Base-by-base conservation (phyloP, 306 rosid genomes). In the Argentina anserina region DNA sequence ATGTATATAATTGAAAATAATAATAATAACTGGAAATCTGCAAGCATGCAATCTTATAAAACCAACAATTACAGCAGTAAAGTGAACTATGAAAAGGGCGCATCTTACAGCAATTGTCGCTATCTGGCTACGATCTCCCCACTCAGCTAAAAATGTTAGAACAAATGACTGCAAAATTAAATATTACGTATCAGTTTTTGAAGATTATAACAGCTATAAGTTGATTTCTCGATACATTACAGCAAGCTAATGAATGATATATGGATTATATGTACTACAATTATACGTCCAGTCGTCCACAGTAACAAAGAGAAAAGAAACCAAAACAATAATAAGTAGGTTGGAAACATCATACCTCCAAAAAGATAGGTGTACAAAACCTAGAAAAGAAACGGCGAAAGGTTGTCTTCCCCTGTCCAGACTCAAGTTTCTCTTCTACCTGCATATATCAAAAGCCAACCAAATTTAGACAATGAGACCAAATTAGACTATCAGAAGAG, bases 101-200 rank as follows among this genome's bases (percentile, higher is more conserved):
- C 13, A 18, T 29, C 99, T 86, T 86, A 95, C 99, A 20, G 99
- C 99, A 76, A 95, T 95, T 52, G 99, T 95, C 0, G 99, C 99
- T 78, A 95, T 95, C 84, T 95, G 99, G 88, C 99, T 95, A 23
- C 97, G 99, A 77, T 95, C 99, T 5, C 99, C 99, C 99, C 99
- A 95, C 84, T 95, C 99, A 9, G 99, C 99, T 66, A 95, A 90
- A 81, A 95, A 95, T 52, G 99, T 95, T 74, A 95, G 82, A 76
- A 92, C 74, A 52, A 95, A 95, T 41, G 99, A 87, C 99, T 92
- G 90, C 87, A 82, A 75, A 65, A 25, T 59, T 46, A n/a, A 71
- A 1, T 17, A 29, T 39, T 33, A 55, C 42, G 78, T 70, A 82
- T 81, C 14, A 7, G 9, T 5, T n/a, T n/a, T n/a, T n/a, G 62